These are phyloP conservation scores for Pyrenochaeta sp. DNA, from an alignment of 2,329 filamentous ascomycete species.

Conservation along the genomic window DNA sequence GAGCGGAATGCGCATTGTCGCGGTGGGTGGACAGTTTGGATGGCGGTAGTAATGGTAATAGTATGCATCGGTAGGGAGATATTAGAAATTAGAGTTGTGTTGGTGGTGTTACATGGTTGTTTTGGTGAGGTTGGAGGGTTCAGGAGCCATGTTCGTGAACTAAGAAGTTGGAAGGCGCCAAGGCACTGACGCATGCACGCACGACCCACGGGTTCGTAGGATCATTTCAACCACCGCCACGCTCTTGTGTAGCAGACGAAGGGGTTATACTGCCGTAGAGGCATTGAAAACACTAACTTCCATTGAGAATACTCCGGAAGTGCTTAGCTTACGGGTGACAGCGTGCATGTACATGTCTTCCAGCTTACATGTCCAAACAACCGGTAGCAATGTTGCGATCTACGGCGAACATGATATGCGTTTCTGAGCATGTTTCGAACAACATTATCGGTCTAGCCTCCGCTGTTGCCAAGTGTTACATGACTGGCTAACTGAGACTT, in stretches of 20 bases:
- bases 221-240: constrained; percentile 3
- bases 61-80: constrained; percentile 31
- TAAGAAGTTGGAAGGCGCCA: constrained; percentile 26
- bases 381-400: background rate
- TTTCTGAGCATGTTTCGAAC: background rate
- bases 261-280: background rate
- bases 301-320: background rate
- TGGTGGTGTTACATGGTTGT: constrained; percentile 29
- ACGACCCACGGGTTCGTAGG: constrained; percentile 23
- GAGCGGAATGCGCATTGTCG: constrained; percentile 61
- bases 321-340: background rate
- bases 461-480: background rate
- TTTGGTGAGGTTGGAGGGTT: constrained; percentile 17
- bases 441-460: background rate
- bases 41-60: constrained; percentile 10
- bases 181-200: constrained; percentile 30
- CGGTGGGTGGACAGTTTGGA: constrained; percentile 10
- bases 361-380: no score
- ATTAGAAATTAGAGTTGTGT: constrained; percentile 36
- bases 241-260: background rate
- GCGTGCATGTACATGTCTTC: background rate
- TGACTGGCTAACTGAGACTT: constrained; percentile 5
- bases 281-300: background rate
- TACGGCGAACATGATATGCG: background rate
- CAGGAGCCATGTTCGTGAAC: constrained; percentile 14